Evolutionary conservation across 2,329 filamentous ascomycete species (phyloP).

Genomic region (Hypoxylon sp.): DNA sequence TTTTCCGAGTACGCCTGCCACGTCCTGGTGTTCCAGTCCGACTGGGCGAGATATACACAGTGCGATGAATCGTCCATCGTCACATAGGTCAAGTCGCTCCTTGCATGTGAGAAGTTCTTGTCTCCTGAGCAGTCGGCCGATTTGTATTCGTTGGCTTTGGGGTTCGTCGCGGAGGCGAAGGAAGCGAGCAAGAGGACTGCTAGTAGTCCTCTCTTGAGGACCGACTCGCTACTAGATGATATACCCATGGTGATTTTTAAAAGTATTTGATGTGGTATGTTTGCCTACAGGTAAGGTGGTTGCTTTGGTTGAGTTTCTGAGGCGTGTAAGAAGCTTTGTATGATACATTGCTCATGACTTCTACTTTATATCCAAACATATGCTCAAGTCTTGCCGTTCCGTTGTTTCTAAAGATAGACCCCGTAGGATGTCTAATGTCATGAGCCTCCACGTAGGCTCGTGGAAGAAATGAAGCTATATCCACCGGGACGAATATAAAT

Average conservation of each 20-base stretch:
- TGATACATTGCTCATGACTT: not conserved
- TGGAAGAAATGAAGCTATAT: too few relatives aligned
- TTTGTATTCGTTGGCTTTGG: not conserved
- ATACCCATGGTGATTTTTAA: too few relatives aligned
- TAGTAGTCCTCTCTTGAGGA: not conserved
- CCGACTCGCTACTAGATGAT: not conserved
- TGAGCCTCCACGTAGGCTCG: too few relatives aligned
- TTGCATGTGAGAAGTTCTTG: not conserved
- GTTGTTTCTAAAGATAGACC: too few relatives aligned
- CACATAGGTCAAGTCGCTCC: not conserved
- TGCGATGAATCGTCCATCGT: not conserved
- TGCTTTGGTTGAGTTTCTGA: not conserved
- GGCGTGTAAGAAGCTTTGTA: not conserved
- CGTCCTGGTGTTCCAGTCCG: not conserved
- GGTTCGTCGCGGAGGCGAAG: not conserved
- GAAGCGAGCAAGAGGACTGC: not conserved
- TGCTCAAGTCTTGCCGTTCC: too few relatives aligned
- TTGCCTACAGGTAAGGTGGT: not conserved
- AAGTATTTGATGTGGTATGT: too few relatives aligned
- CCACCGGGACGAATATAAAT: too few relatives aligned
- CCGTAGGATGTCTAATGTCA: too few relatives aligned
- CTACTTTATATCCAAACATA: too few relatives aligned
- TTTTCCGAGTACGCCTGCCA: constrained; percentile 1
- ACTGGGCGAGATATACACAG: not conserved
- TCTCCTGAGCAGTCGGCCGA: not conserved